phyloP scores from a whole-genome alignment of 163 green algal genomes.

The Scenedesmus sp. region DNA sequence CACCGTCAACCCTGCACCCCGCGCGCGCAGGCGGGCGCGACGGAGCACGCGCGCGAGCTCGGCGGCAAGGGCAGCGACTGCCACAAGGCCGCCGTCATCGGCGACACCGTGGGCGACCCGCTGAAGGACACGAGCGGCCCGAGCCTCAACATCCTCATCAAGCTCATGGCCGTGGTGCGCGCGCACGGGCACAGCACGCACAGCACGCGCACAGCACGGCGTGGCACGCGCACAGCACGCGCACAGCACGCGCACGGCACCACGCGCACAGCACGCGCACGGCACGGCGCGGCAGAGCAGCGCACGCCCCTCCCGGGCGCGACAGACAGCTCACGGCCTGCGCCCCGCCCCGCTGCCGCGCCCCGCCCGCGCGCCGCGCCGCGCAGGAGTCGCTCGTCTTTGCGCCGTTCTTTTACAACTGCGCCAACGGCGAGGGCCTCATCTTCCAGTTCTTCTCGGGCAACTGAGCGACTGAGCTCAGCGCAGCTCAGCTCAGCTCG shows the following conservation, averaged over 20 bases:
- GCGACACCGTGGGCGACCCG: slow-evolving; percentile 96
- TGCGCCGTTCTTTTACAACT: slow-evolving; percentile 94
- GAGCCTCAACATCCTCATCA: slow-evolving; percentile 98
- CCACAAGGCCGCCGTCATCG: slow-evolving; percentile 95
- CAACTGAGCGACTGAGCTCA: too few species aligned
- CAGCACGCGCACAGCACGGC: too few species aligned
- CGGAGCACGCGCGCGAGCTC: slow-evolving; percentile 83
- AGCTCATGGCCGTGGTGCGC: slow-evolving; percentile 99
- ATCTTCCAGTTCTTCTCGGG: slow-evolving; percentile 67
- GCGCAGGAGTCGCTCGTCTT: slow-evolving; percentile 97
- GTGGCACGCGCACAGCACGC: too few species aligned
- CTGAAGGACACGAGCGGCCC: slow-evolving; percentile 97
- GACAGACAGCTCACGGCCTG: neutral
- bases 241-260: too few species aligned
- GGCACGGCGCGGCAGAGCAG: neutral
- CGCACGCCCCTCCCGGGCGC: too few species aligned
- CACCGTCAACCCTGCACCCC: too few species aligned
- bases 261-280: too few species aligned
- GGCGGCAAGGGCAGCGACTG: slow-evolving; percentile 92
- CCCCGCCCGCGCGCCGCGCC: too few species aligned
- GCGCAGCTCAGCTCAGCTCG: too few species aligned
- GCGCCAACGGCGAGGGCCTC: slow-evolving; percentile 65
- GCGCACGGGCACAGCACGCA: too few species aligned
- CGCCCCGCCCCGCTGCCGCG: too few species aligned
- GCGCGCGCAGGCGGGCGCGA: slow-evolving; percentile 73